phyloP scores from a whole-genome alignment of 306 rosid species.

The Herpetospermum pedunculosum region DNA sequence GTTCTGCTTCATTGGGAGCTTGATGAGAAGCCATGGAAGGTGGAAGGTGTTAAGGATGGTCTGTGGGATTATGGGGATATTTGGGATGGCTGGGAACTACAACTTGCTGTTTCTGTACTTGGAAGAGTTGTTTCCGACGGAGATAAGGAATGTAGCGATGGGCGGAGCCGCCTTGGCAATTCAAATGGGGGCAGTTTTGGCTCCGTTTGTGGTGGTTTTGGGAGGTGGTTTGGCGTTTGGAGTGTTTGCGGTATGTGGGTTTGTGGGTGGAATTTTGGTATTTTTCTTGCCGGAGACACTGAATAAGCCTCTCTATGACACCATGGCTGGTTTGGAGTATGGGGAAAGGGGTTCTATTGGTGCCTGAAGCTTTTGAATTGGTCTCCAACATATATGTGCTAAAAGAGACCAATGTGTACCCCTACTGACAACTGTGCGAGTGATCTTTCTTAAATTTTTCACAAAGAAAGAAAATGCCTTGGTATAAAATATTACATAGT shows the following conservation, averaged over 20 bases:
- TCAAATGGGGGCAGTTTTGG: conserved; percentile 41
- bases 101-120: conserved; percentile 42
- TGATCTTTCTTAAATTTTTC: too few relatives aligned
- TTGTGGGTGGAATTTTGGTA: conserved; percentile 30
- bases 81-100: conserved; percentile 56
- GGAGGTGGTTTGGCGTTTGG: conserved; percentile 34
- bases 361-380: neutral
- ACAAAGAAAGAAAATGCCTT: too few relatives aligned
- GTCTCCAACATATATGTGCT: neutral
- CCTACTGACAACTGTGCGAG: too few relatives aligned
- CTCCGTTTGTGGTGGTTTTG: conserved; percentile 51
- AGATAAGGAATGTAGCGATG: conserved; percentile 41
- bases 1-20: conserved; percentile 29
- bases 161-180: conserved; percentile 33
- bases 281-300: conserved; percentile 49
- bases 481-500: too few relatives aligned
- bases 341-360: neutral
- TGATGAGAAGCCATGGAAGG: conserved; percentile 15
- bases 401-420: neutral
- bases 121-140: conserved; percentile 50
- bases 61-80: conserved; percentile 43
- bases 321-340: conserved; percentile 29
- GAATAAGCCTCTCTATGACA: conserved; percentile 39
- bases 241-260: conserved; percentile 34
- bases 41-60: conserved; percentile 35